Evolutionary conservation across 176 grass and related monocot genomes (phyloP), one percentile per base, ranked within the genome.

Genomic region (Musa schizocarpa): DNA sequence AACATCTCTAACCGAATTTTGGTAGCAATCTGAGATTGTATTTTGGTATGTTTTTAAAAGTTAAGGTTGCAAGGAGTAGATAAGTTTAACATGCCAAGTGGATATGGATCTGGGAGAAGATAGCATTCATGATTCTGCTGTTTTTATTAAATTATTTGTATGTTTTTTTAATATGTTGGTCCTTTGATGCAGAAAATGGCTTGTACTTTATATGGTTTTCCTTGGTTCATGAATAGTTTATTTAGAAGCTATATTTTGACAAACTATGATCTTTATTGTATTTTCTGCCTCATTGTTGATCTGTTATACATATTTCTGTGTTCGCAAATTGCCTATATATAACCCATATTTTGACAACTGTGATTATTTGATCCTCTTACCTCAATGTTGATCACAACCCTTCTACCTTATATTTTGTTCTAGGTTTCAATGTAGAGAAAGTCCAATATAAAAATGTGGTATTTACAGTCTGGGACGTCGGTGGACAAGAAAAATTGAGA

Each of bases 381-480:
- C 11, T 20, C 4, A 5, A 6, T 43, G 34, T 43, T 43, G 34
- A 43, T 43, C 34, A 43, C 34, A 43, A 43, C 34, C 34, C 34
- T 43, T 43, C 34, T 43, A 43, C 34, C 22, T 12, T 56, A 34
- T 3, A 34, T 50, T 70, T 11, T 50, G 7, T 13, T 69, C 50
- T 43, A 70, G 73, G 73, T 9, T 75, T 75, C 24, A 75, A 75
- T 48, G 73, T 75, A 11, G 73, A 75, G 73, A 75, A 75, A 52
- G 73, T 75, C 9, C 73, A 75, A 11, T 75, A 75, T 59, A 75
- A 75, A 59, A 75, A 75, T 75, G 73, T 75, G 24, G 55, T 75
- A n/a, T 75, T 75, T 75, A 75, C 73, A 2, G 73, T 75, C 22
- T 75, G 73, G 73, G 73, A 75, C 59, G 73, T 75, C 59, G 73